A percentile compares a stretch with the other conserved stretches of the same genome.
Evolutionary conservation across 306 rosid genomes (phyloP).

Genomic region (Quercus suber): DNA sequence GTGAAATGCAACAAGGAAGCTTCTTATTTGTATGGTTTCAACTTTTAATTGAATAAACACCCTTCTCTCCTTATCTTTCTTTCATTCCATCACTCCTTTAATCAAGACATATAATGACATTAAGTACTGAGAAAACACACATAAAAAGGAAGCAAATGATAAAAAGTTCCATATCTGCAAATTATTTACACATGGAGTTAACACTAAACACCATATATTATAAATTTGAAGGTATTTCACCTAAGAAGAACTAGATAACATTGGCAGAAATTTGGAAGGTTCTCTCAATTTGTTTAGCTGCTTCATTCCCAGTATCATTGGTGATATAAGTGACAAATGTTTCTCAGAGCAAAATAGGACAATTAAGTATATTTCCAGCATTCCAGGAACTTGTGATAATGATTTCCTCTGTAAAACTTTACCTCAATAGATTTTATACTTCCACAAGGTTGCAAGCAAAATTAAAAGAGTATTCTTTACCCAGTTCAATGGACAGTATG

Average conservation of each 20-base stretch:
- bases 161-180: background rate
- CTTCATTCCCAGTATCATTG: background rate
- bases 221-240: background rate
- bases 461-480: background rate
- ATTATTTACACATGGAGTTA: background rate
- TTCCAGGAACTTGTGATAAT: background rate
- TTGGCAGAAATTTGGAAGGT: background rate
- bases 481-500: constrained; percentile 27
- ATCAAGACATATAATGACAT: background rate
- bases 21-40: too few relatives aligned
- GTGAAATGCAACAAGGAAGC: too few relatives aligned
- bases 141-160: background rate
- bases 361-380: too few relatives aligned
- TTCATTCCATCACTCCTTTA: background rate
- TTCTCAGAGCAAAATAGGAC: too few relatives aligned
- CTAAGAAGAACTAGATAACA: background rate
- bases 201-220: background rate
- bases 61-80: too few relatives aligned
- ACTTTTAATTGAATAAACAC: too few relatives aligned
- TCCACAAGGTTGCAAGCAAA: too few relatives aligned
- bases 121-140: background rate
- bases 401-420: too few relatives aligned
- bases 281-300: background rate
- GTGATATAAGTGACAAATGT: background rate
- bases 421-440: too few relatives aligned